Percentiles rank a stretch among this genome's conserved stretches.
Conservation (phyloP, 2,329 filamentous ascomycete genomes). For the Ascocoryne sarcoides region DNA sequence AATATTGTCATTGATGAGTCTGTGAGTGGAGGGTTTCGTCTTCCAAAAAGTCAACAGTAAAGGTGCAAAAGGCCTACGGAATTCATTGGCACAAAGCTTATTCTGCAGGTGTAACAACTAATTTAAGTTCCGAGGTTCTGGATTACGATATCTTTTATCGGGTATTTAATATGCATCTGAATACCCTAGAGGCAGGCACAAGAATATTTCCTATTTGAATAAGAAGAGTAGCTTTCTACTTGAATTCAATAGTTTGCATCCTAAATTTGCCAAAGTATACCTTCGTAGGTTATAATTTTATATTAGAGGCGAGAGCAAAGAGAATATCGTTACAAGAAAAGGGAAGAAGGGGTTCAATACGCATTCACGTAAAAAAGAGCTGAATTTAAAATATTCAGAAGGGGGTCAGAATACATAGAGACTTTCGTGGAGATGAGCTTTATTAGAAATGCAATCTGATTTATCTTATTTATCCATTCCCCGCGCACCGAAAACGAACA, state of each 20-base stretch:
- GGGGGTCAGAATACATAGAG: slow-evolving; percentile 18
- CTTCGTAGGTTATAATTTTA: slow-evolving; percentile 46
- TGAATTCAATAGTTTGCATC: slow-evolving; percentile 64
- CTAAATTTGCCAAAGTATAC: slow-evolving; percentile 54
- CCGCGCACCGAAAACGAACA: too few species aligned
- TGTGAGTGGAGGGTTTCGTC: too few species aligned
- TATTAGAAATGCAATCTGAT: background rate
- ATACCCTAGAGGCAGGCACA: slow-evolving; percentile 39
- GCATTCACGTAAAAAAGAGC: slow-evolving; percentile 50
- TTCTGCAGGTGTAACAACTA: slow-evolving; percentile 55
- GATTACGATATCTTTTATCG: slow-evolving; percentile 63
- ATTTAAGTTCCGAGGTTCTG: slow-evolving; percentile 60
- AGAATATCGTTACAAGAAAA: slow-evolving; percentile 22
- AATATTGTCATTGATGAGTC: too few species aligned
- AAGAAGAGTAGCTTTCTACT: slow-evolving; percentile 74
- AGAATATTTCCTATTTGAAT: slow-evolving; percentile 49
- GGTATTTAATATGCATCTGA: slow-evolving; percentile 93
- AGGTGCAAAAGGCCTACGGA: slow-evolving; percentile 22
- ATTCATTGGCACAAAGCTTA: slow-evolving; percentile 25
- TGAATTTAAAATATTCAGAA: slow-evolving; percentile 26
- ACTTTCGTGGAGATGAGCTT: slow-evolving; percentile 38
- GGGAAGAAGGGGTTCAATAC: slow-evolving; percentile 24
- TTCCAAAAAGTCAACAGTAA: too few species aligned
- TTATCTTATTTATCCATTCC: background rate
- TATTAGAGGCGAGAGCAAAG: slow-evolving; percentile 10